phyloP scores from a whole-genome alignment of 2,329 filamentous ascomycete species.

The Nemania diffusa region DNA sequence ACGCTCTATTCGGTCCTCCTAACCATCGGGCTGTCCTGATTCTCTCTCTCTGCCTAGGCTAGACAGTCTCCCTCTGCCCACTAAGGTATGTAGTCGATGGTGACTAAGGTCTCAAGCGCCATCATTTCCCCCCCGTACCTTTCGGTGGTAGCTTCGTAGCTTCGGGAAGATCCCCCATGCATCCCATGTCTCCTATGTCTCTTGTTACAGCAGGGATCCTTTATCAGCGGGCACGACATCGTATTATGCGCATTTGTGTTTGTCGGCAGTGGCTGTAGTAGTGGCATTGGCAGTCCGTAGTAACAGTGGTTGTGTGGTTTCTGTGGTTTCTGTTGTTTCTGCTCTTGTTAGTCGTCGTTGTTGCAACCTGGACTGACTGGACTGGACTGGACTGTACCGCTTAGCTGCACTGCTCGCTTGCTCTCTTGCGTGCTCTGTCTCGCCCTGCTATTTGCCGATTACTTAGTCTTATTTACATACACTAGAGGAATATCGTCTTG shows the following conservation, averaged over 20 bases:
- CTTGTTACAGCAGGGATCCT: slow-evolving; percentile 32
- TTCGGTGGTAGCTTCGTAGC: slow-evolving; percentile 28
- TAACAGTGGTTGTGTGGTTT: too few relatives aligned
- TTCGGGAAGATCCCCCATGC: slow-evolving; percentile 22
- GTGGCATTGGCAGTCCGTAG: too few relatives aligned
- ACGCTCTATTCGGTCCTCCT: slow-evolving; percentile 32
- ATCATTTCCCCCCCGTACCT: slow-evolving; percentile 23
- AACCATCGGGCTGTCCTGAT: neutral
- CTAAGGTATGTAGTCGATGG: slow-evolving; percentile 4
- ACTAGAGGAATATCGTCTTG: slow-evolving; percentile 26
- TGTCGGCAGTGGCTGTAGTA: slow-evolving; percentile 22
- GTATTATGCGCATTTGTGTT: slow-evolving; percentile 32
- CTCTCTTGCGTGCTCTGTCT: slow-evolving; percentile 17
- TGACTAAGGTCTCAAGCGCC: slow-evolving; percentile 23
- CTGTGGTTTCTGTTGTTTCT: slow-evolving; percentile 22
- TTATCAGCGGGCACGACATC: slow-evolving; percentile 27
- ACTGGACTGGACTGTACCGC: neutral
- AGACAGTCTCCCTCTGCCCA: neutral
- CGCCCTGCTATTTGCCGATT: slow-evolving; percentile 3
- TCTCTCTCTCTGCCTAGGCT: neutral
- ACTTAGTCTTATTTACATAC: slow-evolving; percentile 14
- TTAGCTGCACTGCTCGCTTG: slow-evolving; percentile 8
- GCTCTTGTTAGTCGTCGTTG: slow-evolving; percentile 16
- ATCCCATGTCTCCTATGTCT: slow-evolving; percentile 23
- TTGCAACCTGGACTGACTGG: slow-evolving; percentile 8